Conservation (phyloP, 2,329 filamentous ascomycete species). For the Myriosclerotinia curreyana region DNA sequence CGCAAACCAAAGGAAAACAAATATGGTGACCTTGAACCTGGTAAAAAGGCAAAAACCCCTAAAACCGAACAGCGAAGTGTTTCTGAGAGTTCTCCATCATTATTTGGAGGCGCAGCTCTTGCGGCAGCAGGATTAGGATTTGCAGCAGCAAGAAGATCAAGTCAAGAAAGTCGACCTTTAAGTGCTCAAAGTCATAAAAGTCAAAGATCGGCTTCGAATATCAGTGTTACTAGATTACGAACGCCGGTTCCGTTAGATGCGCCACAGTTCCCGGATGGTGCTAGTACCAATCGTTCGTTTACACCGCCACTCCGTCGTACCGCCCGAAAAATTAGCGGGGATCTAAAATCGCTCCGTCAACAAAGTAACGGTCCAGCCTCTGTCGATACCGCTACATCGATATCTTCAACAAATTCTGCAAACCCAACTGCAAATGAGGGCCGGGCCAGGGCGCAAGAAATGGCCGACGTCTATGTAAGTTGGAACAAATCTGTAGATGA, state of each 20-base stretch:
- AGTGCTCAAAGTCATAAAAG: conserved; percentile 32
- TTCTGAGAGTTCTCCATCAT: conserved; percentile 27
- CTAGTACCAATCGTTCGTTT: conserved; percentile 52
- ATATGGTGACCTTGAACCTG: conserved; percentile 34
- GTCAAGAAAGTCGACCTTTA: conserved; percentile 35
- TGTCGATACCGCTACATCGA: conserved; percentile 40
- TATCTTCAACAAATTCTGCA: conserved; percentile 50
- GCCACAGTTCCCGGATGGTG: conserved; percentile 60
- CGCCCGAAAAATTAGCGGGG: conserved; percentile 67
- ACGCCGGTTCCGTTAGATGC: conserved; percentile 33
- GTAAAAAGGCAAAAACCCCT: conserved; percentile 28
- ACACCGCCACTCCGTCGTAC: conserved; percentile 71
- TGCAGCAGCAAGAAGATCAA: conserved; percentile 35
- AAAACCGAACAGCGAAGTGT: conserved; percentile 31
- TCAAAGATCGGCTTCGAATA: conserved; percentile 35
- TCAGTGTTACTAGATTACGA: conserved; percentile 35
- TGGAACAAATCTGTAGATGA: conserved; percentile 15
- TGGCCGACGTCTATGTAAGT: conserved; percentile 94
- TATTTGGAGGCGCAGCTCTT: conserved; percentile 32
- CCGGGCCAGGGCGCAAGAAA: conserved; percentile 77
- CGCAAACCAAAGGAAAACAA: conserved; percentile 32
- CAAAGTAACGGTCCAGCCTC: conserved; percentile 47
- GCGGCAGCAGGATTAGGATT: conserved; percentile 35
- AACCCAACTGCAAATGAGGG: conserved; percentile 84
- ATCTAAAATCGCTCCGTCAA: conserved; percentile 68